These are phyloP conservation scores for Magnusiomyces tetraspermus DNA, from an alignment of 1,139 yeast species.

Conservation along the genomic window DNA sequence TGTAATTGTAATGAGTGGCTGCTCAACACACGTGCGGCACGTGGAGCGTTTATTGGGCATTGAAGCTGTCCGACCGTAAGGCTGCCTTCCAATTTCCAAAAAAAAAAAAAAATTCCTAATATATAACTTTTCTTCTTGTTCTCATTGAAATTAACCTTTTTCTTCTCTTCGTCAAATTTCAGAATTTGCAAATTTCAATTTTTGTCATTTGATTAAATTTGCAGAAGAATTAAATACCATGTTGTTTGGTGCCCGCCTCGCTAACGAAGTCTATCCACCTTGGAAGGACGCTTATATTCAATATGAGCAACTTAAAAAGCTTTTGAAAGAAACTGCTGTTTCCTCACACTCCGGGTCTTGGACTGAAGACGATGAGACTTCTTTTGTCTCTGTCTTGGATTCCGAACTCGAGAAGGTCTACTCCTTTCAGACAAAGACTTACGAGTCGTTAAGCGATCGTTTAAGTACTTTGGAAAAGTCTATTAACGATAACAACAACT, in stretches of 20 bases:
- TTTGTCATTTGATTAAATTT: neutral
- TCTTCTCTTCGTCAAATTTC: neutral
- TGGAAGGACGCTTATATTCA: conserved; percentile 80
- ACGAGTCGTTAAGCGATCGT: conserved; percentile 55
- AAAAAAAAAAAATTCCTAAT: no score
- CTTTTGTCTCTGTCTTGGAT: conserved; percentile 75
- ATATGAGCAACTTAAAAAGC: conserved; percentile 69
- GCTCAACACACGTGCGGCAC: neutral
- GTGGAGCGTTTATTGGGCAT: neutral
- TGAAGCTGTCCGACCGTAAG: neutral
- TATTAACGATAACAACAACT: conserved; percentile 26
- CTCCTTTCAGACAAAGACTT: conserved; percentile 66
- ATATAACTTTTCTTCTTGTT: no score
- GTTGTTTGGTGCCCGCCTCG: conserved; percentile 80
- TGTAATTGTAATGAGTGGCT: no score
- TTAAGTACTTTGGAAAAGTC: conserved; percentile 52
- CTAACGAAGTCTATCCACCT: conserved; percentile 73
- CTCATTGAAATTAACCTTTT: no score
- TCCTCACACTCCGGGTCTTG: conserved; percentile 36
- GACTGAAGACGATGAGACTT: conserved; percentile 75
- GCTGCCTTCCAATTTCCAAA: neutral
- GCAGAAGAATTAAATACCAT: no score
- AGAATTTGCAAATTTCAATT: neutral
- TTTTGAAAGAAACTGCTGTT: conserved; percentile 70
- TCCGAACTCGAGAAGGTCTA: conserved; percentile 87